A percentile compares a stretch with the other conserved stretches of the same genome.
Conservation (phyloP, 1,284 basidiomycete genomes). For the Ustilago sp. region DNA sequence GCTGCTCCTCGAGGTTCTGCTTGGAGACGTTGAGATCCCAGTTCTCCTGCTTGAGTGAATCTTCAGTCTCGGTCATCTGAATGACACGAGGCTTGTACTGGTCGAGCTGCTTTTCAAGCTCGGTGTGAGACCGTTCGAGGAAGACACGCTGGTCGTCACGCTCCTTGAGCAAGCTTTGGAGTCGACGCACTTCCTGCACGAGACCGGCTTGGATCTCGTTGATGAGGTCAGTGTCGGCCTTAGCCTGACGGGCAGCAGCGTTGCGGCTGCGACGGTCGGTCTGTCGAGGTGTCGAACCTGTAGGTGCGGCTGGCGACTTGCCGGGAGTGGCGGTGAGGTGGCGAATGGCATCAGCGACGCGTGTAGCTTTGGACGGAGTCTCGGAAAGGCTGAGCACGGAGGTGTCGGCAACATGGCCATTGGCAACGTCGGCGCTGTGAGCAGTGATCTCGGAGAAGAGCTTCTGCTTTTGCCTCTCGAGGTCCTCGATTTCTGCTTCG, state of each 20-base stretch:
- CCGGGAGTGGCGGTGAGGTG: slow-evolving; percentile 45
- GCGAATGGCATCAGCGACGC: slow-evolving; percentile 44
- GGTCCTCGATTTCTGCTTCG: slow-evolving; percentile 57
- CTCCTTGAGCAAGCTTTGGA: slow-evolving; percentile 58
- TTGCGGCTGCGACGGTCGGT: slow-evolving; percentile 59
- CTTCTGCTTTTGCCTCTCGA: slow-evolving; percentile 49
- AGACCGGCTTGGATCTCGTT: slow-evolving; percentile 63
- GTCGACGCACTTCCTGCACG: slow-evolving; percentile 57
- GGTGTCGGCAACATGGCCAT: slow-evolving; percentile 24
- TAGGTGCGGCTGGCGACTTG: slow-evolving; percentile 35
- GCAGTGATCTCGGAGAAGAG: slow-evolving; percentile 47
- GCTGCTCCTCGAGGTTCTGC: slow-evolving; percentile 84
- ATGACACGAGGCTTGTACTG: slow-evolving; percentile 61
- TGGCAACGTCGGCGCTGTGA: slow-evolving; percentile 32
- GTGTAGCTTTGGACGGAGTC: slow-evolving; percentile 46
- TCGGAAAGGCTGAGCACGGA: slow-evolving; percentile 28
- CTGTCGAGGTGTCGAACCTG: slow-evolving; percentile 47
- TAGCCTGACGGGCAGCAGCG: slow-evolving; percentile 56
- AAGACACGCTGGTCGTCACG: slow-evolving; percentile 56
- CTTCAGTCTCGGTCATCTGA: slow-evolving; percentile 59
- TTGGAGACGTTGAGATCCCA: slow-evolving; percentile 96
- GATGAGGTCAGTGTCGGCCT: slow-evolving; percentile 57
- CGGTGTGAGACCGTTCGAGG: slow-evolving; percentile 46
- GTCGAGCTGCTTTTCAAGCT: slow-evolving; percentile 59
- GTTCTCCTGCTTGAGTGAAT: slow-evolving; percentile 94